Evolutionary conservation across 305 asterid genomes (phyloP), one percentile per base, ranked within the genome.

Genomic region (Striga hermonthica): DNA sequence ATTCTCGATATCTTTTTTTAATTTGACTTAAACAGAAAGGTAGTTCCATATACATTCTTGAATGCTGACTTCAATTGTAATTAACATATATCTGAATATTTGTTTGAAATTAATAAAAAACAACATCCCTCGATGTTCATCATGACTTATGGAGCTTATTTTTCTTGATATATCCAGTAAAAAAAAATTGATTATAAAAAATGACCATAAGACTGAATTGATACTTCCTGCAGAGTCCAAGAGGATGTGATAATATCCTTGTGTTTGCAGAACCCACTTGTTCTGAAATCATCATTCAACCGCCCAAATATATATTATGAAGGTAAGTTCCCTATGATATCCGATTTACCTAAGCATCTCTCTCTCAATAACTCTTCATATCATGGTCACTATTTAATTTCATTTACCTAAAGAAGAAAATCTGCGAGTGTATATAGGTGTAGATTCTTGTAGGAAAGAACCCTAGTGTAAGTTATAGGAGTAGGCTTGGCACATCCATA

Each of bases 271-370:
- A 88, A 79, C 68, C 97, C 98, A 41, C 88, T 90, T 65, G 87
- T 90, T 69, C 83, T 92, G 78, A 90, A 86, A 76, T 90, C 98
- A 50, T 90, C 98, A 47, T 92, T 92, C 79, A 92, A 92, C 72
- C 97, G 98, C 57, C 84, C 96, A 71, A 92, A 92, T 82, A 87
- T 92, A 60, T 82, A 83, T 76, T 92, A 89, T 79, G 98, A 89
- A 82, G 98, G 98, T 86, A 47, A 68, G 87, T 59, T 47, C 67
- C 31, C 63, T 59, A 63, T 71, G 43, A 61, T 63, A 62, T 73
- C 68, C 65, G 44, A 36, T 10, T 69, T 73, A 52, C 66, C 63
- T 64, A 62, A 62, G 54, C 41, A 57, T 75, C 38, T 63, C 13
- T 11, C 54, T 38, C 11, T 69, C 58, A 57, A 61, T 11, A 28